Evolutionary conservation across 1,139 yeast species (phyloP), one percentile per base, ranked within the genome.

Genomic region (Yamadazyma triangularis): DNA sequence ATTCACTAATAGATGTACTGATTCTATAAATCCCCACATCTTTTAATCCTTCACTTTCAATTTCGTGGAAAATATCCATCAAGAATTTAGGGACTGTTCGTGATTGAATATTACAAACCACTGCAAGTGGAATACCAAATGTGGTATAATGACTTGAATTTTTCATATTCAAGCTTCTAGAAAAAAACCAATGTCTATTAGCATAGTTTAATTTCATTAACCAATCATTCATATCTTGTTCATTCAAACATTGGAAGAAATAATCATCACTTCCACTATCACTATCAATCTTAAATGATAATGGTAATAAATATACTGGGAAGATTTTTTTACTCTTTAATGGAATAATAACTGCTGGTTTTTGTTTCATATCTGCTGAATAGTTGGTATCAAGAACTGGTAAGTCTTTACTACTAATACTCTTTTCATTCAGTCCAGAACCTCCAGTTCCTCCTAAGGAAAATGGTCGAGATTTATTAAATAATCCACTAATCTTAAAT

Each of bases 1-100:
- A 78, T 32, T 87, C 86, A 28, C 86, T 84, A 27, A 87, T 63
- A 0, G 96, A 86, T 0, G 96, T 93, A 37, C 95, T 86, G 39
- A 89, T 85, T 54, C 98, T 78, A 55, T 91, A 91, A 13, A 91
- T 66, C 14, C 98, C 98, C 37, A 87, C 86, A 51, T 89, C 97
- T 40, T 85, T 86, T 23, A 91, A 56, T 1, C 97, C 96, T 33
- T 89, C 77, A 18, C 66, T 58, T 51, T 91, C 97, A 40, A 91
- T 80, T 45, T 82, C 94, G 27, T 67, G 67, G 44, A 88, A 69
- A 19, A 91, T 60, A 32, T 70, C 66, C 21, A 71, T 74, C 35
- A 88, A 77, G 24, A 89, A 76, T 11, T 54, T 59, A 1, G 98
- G 98, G 18, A 79, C 64, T 3, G 58, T 38, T n/a, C n/a, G n/a